These are phyloP conservation scores for Aspergillus proliferans DNA, from an alignment of 2,329 filamentous ascomycete genomes.

Conservation along the genomic window DNA sequence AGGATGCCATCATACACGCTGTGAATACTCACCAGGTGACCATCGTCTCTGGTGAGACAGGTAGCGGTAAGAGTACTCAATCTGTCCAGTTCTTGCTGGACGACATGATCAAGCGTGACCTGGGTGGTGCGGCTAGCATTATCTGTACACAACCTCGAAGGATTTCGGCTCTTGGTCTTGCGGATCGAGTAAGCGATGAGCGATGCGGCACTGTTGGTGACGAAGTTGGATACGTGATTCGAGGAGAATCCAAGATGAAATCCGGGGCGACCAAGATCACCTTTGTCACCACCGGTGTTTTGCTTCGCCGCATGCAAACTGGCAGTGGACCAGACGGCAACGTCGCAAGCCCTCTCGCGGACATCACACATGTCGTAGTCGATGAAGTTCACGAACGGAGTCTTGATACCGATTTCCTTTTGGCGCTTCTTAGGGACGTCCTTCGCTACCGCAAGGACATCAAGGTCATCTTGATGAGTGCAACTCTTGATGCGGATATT, in stretches of 20 bases:
- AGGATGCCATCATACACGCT: slow-evolving; percentile 67
- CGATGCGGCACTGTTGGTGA: slow-evolving; percentile 73
- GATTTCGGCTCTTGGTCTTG: slow-evolving; percentile 88
- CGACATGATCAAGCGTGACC: slow-evolving; percentile 69
- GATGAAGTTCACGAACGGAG: slow-evolving; percentile 96
- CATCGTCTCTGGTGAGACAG: slow-evolving; percentile 94
- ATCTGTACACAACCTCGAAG: slow-evolving; percentile 92
- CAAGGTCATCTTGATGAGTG: slow-evolving; percentile 92
- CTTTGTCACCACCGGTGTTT: slow-evolving; percentile 91
- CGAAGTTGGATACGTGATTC: slow-evolving; percentile 86
- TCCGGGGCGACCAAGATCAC: slow-evolving; percentile 74
- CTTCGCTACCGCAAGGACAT: slow-evolving; percentile 67
- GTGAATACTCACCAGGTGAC: slow-evolving; percentile 78
- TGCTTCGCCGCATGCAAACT: slow-evolving; percentile 84
- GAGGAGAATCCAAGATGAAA: slow-evolving; percentile 76
- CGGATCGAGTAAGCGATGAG: slow-evolving; percentile 90
- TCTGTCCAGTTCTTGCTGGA: slow-evolving; percentile 94
- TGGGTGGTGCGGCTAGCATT: slow-evolving; percentile 77
- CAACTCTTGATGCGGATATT: slow-evolving; percentile 80
- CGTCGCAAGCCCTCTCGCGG: slow-evolving; percentile 71
- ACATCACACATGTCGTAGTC: slow-evolving; percentile 90
- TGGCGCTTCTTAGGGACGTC: slow-evolving; percentile 81
- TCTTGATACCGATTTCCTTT: slow-evolving; percentile 87
- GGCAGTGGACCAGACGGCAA: slow-evolving; percentile 75
- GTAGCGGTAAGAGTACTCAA: slow-evolving; percentile 94